These are phyloP conservation scores for Heracleum sosnowskyi DNA, from an alignment of 129 eudicot genomes.

Conservation along the genomic window DNA sequence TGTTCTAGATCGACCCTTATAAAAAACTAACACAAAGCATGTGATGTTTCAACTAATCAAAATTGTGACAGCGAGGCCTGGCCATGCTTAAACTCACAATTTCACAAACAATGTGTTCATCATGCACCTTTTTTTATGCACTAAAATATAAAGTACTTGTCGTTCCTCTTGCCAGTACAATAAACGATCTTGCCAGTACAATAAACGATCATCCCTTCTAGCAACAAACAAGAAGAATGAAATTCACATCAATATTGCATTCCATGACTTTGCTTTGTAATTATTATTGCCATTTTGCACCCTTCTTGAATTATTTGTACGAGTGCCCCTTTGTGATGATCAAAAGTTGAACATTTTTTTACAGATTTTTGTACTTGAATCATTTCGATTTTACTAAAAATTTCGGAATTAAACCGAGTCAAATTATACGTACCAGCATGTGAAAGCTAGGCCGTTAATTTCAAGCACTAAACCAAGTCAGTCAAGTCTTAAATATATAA, in stretches of 20 bases:
- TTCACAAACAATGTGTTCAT: slow-evolving; percentile 6
- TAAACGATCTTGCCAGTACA: slow-evolving; percentile 7
- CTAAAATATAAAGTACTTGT: neutral
- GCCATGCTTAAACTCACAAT: neutral
- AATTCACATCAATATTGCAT: slow-evolving; percentile 2
- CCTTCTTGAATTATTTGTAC: neutral
- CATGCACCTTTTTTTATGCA: neutral
- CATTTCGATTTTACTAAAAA: neutral
- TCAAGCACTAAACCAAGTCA: no score
- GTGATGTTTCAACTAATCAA: neutral
- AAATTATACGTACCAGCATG: neutral
- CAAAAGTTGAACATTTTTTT: neutral
- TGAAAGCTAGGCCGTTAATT: neutral
- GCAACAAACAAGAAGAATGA: slow-evolving; percentile 7
- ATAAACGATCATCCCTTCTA: slow-evolving; percentile 5
- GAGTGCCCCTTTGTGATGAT: neutral
- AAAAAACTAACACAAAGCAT: neutral
- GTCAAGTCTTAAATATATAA: no score
- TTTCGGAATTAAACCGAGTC: neutral
- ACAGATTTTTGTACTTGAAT: neutral
- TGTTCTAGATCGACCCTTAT: no score
- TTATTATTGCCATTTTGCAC: neutral
- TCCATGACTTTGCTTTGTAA: neutral
- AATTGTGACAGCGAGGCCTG: neutral
- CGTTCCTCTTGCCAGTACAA: neutral